Base-by-base conservation (phyloP, 2,329 filamentous ascomycete genomes). In the Ophiostoma ips region DNA sequence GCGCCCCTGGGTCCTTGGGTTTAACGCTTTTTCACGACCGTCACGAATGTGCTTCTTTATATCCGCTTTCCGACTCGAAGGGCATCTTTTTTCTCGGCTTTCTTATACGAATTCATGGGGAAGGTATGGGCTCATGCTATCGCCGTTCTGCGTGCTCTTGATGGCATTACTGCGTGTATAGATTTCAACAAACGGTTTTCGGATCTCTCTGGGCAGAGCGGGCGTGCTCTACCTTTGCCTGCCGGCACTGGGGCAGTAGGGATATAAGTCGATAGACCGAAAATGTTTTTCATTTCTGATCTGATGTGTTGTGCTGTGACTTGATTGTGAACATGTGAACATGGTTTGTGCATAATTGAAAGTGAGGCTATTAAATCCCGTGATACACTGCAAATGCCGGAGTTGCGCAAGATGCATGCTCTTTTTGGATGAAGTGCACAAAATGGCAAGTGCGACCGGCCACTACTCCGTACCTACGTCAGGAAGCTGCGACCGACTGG, bases 101-200 rank as follows among this genome's bases (percentile, higher is more conserved):
- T 37, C 36, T 48, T 52, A 52, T 53, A 51, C 47, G 52, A 63
- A 64, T 38, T 49, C 36, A 61, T 61, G 61, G 54, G n/a, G 44
- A 48, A 46, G 49, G 44, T 46, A 45, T 40, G 18, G 53, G 51
- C 60, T 65, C 63, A 63, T 64, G 63, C 57, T 53, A 56, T 59
- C 56, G 59, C 59, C 59, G 60, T 59, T 56, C 48, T 45, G 51
- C 50, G 57, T 61, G 62, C 60, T 58, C 61, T 61, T 58, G 58
- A 60, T 58, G 60, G 57, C 59, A 63, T 58, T 48, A 60, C 24
- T 28, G 24, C 24, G 24, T 28, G 8, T 68, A 75, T 79, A 79
- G 75, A 79, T 72, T 77, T 78, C 79, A 77, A 72, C 73, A 73
- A 75, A 75, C 73, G n/a, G n/a, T n/a, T n/a, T n/a, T 77, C 74